phyloP scores from a whole-genome alignment of 805 yeast species.

The Nadsonia fulvescens region DNA sequence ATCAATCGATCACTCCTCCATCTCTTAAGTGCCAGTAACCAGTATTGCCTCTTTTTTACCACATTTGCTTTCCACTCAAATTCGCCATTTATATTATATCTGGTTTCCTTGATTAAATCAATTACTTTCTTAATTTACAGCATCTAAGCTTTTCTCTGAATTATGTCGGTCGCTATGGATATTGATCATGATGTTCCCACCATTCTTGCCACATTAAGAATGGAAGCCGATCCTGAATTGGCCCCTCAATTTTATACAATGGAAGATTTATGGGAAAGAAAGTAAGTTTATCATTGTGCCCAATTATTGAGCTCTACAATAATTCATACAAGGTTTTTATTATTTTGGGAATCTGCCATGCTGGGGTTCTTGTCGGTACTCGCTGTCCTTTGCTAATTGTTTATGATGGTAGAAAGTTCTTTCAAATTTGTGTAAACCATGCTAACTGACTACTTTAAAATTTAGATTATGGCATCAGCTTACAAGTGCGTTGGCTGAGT shows the following conservation, averaged over 20 bases:
- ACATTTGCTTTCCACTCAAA: background rate
- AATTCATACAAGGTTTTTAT: too few relatives aligned
- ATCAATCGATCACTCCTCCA: conserved; percentile 1
- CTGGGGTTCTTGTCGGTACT: too few relatives aligned
- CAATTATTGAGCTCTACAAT: too few relatives aligned
- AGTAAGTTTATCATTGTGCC: too few relatives aligned
- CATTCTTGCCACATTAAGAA: conserved; percentile 41
- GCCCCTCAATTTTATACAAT: conserved; percentile 43
- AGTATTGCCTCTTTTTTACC: background rate
- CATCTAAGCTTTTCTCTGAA: conserved; percentile 24
- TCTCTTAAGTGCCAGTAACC: background rate
- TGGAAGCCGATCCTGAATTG: conserved; percentile 47
- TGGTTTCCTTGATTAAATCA: background rate
- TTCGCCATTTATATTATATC: background rate
- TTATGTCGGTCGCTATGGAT: conserved; percentile 10
- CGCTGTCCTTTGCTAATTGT: too few relatives aligned
- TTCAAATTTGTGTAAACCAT: background rate
- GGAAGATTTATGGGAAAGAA: conserved; percentile 75
- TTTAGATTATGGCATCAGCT: conserved; percentile 74
- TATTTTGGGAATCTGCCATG: too few relatives aligned
- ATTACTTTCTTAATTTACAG: background rate
- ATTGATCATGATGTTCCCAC: conserved; percentile 24
- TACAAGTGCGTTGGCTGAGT: conserved; percentile 42
- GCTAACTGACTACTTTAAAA: background rate
- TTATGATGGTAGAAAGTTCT: too few relatives aligned